Base-by-base conservation (phyloP, 768 basidiomycete species). In the Leccinum broughii region DNA sequence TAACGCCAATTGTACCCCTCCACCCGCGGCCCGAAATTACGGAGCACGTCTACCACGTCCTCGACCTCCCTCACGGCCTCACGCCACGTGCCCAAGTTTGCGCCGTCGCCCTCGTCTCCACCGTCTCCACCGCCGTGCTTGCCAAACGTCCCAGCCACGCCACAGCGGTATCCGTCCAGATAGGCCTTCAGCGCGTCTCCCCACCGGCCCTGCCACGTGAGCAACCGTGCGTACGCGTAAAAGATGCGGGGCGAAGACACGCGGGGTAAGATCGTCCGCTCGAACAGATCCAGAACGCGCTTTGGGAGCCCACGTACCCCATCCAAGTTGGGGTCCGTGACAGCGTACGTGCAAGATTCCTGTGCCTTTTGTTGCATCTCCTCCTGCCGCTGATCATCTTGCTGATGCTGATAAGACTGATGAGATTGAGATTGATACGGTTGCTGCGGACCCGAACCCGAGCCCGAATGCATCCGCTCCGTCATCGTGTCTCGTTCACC, bases 151-250 rank as follows among this genome's bases (percentile, higher is more conserved):
- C 76, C 77, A 0, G 87, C 92, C 26, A 80, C 67, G 22, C 89
- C 80, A 55, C 81, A 82, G 14, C 95, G 85, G 73, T 98, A 99
- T 3, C 86, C 90, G 65, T 95, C 88, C 65, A 98, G 75, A 75
- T 92, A 84, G 6, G 93, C 90, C 60, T 92, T 87, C 50, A 98
- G 71, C 0, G 90, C 91, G 10, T 89, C 91, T 55, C 82, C 82
- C 85, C 90, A 92, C 62, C 83, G 81, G 3, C 70, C 77, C 70
- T 90, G 83, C 84, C 87, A 90, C 14, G 86, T 85, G 51, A 90
- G 77, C 56, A 98, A 72, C n/a, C 90, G 85, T 1, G 87, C 95
- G 51, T 95, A 91, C 1, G 92, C 85, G 32, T 86, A 83, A 79
- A 91, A 97, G 57, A 98, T 81, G 11, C 93, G 83, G 1, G 89